phyloP scores from a whole-genome alignment of 495 filamentous ascomycete genomes.

The Pseudevernia furfuracea region DNA sequence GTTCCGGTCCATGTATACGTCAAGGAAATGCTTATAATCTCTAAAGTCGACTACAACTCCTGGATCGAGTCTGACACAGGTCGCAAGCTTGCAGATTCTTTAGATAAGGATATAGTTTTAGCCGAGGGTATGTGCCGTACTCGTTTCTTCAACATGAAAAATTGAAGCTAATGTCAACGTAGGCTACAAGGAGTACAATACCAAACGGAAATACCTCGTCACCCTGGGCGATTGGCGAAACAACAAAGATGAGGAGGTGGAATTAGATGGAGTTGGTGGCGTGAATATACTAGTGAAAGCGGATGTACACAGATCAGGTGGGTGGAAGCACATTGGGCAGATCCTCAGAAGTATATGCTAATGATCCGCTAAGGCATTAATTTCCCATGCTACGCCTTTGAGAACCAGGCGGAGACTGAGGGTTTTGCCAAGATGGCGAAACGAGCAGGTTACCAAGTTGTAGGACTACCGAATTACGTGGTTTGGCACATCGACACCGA shows the following conservation, averaged over 20 bases:
- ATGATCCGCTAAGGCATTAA: slow-evolving; percentile 64
- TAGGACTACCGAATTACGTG: slow-evolving; percentile 92
- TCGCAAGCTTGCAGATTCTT: slow-evolving; percentile 57
- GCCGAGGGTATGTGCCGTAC: slow-evolving; percentile 62
- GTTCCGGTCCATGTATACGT: neutral
- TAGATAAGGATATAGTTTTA: slow-evolving; percentile 73
- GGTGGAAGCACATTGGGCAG: slow-evolving; percentile 17
- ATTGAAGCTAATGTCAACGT: slow-evolving; percentile 4
- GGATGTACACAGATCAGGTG: slow-evolving; percentile 91
- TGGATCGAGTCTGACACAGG: slow-evolving; percentile 92
- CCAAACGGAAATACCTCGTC: slow-evolving; percentile 78
- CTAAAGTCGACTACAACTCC: slow-evolving; percentile 91
- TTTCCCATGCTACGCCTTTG: slow-evolving; percentile 94
- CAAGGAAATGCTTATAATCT: slow-evolving; percentile 22
- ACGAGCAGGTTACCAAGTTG: slow-evolving; percentile 85
- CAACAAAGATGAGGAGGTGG: slow-evolving; percentile 82
- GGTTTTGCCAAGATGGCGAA: slow-evolving; percentile 99
- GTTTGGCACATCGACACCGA: slow-evolving; percentile 99
- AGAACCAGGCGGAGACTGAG: slow-evolving; percentile 98
- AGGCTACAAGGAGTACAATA: slow-evolving; percentile 91
- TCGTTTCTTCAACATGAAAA: neutral
- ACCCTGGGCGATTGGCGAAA: slow-evolving; percentile 84
- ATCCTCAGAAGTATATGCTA: neutral
- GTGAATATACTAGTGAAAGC: slow-evolving; percentile 97
- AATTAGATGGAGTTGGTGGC: slow-evolving; percentile 91